Conservation (phyloP, 768 basidiomycete species). For the Termitomyces sp. region DNA sequence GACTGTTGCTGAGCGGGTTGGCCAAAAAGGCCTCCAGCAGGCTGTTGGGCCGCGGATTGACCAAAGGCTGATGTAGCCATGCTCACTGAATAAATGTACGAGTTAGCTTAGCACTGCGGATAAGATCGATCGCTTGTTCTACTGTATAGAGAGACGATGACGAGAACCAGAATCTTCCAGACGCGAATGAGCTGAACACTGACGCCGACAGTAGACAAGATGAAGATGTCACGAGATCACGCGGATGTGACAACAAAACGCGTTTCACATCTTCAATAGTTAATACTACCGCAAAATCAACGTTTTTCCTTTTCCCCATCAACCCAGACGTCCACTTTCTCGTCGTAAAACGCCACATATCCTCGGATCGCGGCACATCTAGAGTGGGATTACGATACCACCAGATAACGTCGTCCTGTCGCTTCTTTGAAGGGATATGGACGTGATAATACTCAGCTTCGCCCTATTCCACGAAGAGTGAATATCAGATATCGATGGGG, state of each 20-base stretch:
- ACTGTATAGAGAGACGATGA: background rate
- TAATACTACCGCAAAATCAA: background rate
- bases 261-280: background rate
- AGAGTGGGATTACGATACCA: slow-evolving; percentile 53
- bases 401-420: slow-evolving; percentile 53
- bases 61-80: slow-evolving; percentile 28
- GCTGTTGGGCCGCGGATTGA: slow-evolving; percentile 20
- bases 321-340: slow-evolving; percentile 63
- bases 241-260: background rate
- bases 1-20: slow-evolving; percentile 22
- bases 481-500: background rate
- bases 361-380: slow-evolving; percentile 51
- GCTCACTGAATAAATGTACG: slow-evolving; percentile 2
- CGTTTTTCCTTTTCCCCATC: slow-evolving; percentile 51
- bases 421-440: slow-evolving; percentile 38
- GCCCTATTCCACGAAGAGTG: slow-evolving; percentile 35
- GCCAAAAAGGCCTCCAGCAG: slow-evolving; percentile 25
- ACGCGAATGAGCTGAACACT: background rate
- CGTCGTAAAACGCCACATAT: slow-evolving; percentile 59
- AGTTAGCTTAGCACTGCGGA: slow-evolving; percentile 27
- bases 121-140: slow-evolving; percentile 19
- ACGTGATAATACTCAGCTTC: slow-evolving; percentile 56
- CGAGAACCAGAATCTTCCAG: too few species aligned
- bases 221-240: slow-evolving; percentile 1
- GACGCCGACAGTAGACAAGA: too few species aligned